phyloP scores from a whole-genome alignment of 73 alveolate species.

The Durusdinium trenchii region DNA sequence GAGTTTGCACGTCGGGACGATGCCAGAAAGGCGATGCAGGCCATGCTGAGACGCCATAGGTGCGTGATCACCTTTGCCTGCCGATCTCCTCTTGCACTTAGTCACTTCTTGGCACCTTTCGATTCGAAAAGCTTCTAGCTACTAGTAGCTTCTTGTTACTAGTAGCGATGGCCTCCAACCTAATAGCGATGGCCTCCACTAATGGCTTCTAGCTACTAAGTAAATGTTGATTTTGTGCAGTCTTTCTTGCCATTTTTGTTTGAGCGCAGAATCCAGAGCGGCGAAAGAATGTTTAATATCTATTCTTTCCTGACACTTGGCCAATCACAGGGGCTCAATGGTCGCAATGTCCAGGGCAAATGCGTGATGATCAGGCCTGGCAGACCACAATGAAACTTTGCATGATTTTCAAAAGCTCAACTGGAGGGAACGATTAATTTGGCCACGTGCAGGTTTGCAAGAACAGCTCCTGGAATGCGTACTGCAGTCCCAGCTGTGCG shows the following conservation, averaged over 20 bases:
- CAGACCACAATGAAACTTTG: neutral
- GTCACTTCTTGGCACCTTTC: neutral
- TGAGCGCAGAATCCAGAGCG: too few relatives aligned
- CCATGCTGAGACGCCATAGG: slow-evolving; percentile 75
- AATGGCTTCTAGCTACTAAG: too few relatives aligned
- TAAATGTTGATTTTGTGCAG: too few relatives aligned
- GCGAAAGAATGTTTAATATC: too few relatives aligned
- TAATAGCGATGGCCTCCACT: too few relatives aligned
- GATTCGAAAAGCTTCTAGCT: neutral
- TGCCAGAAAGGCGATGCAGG: slow-evolving; percentile 93
- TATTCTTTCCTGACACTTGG: too few relatives aligned
- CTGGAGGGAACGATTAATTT: neutral
- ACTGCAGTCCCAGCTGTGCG: slow-evolving; percentile 80
- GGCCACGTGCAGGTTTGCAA: slow-evolving; percentile 29
- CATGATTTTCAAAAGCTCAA: neutral
- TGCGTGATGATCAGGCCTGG: slow-evolving; percentile 72
- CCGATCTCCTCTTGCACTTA: neutral
- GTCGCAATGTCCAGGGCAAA: slow-evolving; percentile 79
- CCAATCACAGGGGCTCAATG: slow-evolving; percentile 66
- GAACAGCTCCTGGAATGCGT: slow-evolving; percentile 74
- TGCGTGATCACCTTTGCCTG: neutral
- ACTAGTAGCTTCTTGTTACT: neutral
- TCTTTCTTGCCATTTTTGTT: too few relatives aligned
- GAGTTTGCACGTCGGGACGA: slow-evolving; percentile 93
- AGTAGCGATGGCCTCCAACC: too few relatives aligned